Evolutionary conservation across 129 eudicot species (phyloP).

Genomic region (Centaurea solstitialis): DNA sequence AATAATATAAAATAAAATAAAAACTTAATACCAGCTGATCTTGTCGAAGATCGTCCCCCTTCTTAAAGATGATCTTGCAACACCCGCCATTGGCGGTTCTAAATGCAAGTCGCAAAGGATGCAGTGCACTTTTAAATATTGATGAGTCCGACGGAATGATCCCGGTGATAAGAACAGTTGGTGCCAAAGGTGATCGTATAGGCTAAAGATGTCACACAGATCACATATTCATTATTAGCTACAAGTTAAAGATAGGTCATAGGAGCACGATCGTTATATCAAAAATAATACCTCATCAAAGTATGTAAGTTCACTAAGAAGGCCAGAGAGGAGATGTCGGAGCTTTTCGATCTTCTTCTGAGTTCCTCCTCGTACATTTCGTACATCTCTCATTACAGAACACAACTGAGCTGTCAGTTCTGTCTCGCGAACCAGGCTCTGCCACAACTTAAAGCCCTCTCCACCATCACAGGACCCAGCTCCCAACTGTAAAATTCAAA

Average conservation of each 20-base stretch:
- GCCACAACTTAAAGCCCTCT: slow-evolving; percentile 92
- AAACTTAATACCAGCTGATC: slow-evolving; percentile 80
- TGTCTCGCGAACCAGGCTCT: slow-evolving; percentile 94
- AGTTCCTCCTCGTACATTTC: slow-evolving; percentile 93
- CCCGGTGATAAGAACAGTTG: slow-evolving; percentile 88
- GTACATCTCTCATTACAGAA: slow-evolving; percentile 90
- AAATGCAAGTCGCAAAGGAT: slow-evolving; percentile 87
- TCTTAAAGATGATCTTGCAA: slow-evolving; percentile 91
- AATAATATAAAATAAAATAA: neutral
- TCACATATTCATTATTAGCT: slow-evolving; percentile 8
- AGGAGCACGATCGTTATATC: neutral
- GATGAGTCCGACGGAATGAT: slow-evolving; percentile 94
- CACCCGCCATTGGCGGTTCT: slow-evolving; percentile 82
- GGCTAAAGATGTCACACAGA: slow-evolving; percentile 57
- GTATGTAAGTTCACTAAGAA: slow-evolving; percentile 96
- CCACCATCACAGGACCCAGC: slow-evolving; percentile 60
- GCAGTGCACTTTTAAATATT: slow-evolving; percentile 86
- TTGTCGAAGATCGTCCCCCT: slow-evolving; percentile 99
- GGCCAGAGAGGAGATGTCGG: slow-evolving; percentile 91
- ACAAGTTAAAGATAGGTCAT: neutral
- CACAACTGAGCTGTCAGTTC: slow-evolving; percentile 99
- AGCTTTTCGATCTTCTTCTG: slow-evolving; percentile 97
- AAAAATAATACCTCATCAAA: slow-evolving; percentile 84
- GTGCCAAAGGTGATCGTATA: slow-evolving; percentile 90
- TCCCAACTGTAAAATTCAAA: slow-evolving; percentile 56